Percentiles rank a stretch among this genome's conserved stretches.
phyloP scores from a whole-genome alignment of 2,329 filamentous ascomycete species.

The Spiromastix sp. region DNA sequence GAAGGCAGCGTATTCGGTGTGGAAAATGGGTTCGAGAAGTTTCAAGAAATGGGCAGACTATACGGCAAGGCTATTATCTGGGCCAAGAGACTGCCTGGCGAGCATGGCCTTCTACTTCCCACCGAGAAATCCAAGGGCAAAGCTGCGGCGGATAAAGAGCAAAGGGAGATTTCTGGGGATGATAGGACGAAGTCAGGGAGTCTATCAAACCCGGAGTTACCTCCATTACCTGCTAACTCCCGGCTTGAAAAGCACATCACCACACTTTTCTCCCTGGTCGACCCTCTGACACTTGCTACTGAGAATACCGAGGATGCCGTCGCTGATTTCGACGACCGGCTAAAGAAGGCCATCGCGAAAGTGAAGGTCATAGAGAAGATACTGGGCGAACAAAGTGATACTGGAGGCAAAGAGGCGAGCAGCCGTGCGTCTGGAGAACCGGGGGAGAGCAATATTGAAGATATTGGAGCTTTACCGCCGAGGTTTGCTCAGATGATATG shows the following conservation, averaged over 20 bases:
- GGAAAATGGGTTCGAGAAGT: constrained; percentile 90
- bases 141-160: background rate
- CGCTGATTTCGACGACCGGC: constrained; percentile 78
- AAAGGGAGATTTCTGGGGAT: background rate
- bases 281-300: constrained; percentile 65
- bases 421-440: background rate
- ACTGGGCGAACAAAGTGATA: constrained; percentile 35
- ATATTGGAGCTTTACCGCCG: constrained; percentile 33
- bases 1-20: constrained; percentile 88
- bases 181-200: background rate
- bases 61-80: constrained; percentile 75
- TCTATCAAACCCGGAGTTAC: constrained; percentile 1
- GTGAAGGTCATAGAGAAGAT: constrained; percentile 74
- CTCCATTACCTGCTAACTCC: constrained; percentile 19
- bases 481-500: constrained; percentile 16
- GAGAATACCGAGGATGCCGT: constrained; percentile 83
- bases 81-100: constrained; percentile 55
- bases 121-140: too few species aligned
- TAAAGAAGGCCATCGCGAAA: constrained; percentile 76
- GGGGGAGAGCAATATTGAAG: constrained; percentile 26
- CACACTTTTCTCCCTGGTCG: constrained; percentile 64
- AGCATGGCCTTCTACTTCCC: constrained; percentile 8
- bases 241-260: constrained; percentile 68
- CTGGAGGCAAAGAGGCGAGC: constrained; percentile 19
- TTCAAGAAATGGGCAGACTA: constrained; percentile 65